A percentile compares a stretch with the other conserved stretches of the same genome.
Conservation (phyloP, 331 rosid genomes). For the Rhamnella rubrinervis region DNA sequence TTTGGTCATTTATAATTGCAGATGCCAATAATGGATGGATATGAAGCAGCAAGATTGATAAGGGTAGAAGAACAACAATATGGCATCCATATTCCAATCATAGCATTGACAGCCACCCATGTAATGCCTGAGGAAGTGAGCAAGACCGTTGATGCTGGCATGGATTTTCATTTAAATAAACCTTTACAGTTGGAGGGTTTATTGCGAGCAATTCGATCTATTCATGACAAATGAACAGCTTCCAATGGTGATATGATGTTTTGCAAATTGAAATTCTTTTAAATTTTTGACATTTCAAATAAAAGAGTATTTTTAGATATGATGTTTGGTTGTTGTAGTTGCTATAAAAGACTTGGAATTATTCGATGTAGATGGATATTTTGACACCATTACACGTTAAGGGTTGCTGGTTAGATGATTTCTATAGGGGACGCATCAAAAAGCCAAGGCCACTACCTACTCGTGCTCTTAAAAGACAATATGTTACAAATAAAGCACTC, state of each 20-base stretch:
- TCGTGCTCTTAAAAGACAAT: no score
- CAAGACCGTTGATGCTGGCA: conserved; percentile 8
- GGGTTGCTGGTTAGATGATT: no score
- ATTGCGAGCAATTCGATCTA: neutral
- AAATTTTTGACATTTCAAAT: no score
- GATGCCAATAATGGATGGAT: conserved; percentile 31
- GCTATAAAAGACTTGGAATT: no score
- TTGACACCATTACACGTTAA: no score
- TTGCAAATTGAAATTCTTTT: no score
- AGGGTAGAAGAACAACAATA: conserved; percentile 15
- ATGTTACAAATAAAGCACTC: no score
- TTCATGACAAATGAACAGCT: neutral
- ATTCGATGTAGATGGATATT: no score
- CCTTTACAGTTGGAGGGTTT: conserved; percentile 9
- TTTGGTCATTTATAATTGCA: neutral
- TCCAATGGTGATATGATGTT: neutral
- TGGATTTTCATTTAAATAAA: conserved; percentile 23
- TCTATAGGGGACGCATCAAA: no score
- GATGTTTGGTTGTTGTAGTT: no score
- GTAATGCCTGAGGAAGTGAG: neutral
- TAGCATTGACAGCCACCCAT: conserved; percentile 23
- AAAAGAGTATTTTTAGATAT: no score
- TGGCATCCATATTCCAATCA: conserved; percentile 18
- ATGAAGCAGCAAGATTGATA: conserved; percentile 21
- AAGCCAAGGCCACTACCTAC: no score